A percentile compares a stretch with the other conserved stretches of the same genome.
phyloP scores from a whole-genome alignment of 73 alveolate genomes.

The Paramecium octaurelia region DNA sequence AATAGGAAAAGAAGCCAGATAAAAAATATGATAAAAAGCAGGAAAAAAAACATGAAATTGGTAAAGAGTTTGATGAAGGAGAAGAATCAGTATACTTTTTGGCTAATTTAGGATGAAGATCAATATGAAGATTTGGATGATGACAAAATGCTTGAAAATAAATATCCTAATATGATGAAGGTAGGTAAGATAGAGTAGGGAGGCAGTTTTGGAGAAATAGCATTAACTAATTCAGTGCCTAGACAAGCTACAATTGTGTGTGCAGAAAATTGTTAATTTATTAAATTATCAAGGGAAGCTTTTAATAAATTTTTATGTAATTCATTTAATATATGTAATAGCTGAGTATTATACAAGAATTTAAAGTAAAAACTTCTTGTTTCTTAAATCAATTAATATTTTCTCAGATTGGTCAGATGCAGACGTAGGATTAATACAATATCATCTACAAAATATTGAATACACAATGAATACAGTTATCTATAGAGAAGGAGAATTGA shows the following conservation, averaged over 20 bases:
- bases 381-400: not conserved
- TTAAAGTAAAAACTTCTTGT: not conserved
- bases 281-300: constrained; percentile 45
- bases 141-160: constrained; percentile 7
- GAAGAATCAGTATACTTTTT: not conserved
- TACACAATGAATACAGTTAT: constrained; percentile 2
- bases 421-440: not conserved
- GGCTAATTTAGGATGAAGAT: not conserved
- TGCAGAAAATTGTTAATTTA: constrained; percentile 3
- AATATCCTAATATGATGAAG: constrained; percentile 18
- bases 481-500: not conserved
- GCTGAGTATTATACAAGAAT: constrained; percentile 47
- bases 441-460: constrained; percentile 18
- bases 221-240: not conserved
- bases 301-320: constrained; percentile 36
- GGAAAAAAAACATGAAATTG: not conserved
- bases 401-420: constrained; percentile 40
- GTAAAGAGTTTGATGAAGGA: not conserved
- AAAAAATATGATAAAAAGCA: not conserved
- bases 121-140: not conserved
- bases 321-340: not conserved
- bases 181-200: constrained; percentile 29
- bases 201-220: constrained; percentile 53
- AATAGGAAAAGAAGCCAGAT: not conserved
- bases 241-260: constrained; percentile 41